phyloP scores from a whole-genome alignment of 176 grass and related monocot species.

The Miscanthus lutarioriparius region DNA sequence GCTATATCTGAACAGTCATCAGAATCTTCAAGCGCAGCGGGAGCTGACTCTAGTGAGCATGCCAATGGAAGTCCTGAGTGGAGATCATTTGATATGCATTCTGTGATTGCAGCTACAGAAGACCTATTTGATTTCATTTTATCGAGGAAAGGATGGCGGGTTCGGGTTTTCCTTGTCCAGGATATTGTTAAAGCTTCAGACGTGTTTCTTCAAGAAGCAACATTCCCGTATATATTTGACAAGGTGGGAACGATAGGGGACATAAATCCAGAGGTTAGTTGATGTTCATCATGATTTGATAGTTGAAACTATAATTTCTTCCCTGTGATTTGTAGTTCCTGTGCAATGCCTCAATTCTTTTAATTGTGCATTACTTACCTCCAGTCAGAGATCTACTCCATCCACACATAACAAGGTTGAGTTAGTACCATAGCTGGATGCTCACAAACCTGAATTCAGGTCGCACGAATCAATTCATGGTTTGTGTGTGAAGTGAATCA shows the following conservation, averaged over 20 bases:
- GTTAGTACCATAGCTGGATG: not conserved
- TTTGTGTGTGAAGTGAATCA: not conserved
- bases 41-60: slow-evolving; percentile 33
- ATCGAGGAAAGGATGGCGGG: slow-evolving; percentile 89
- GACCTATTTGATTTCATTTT: slow-evolving; percentile 87
- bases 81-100: slow-evolving; percentile 93
- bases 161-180: slow-evolving; percentile 90
- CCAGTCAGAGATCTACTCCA: not conserved
- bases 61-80: slow-evolving; percentile 37
- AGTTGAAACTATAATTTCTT: not conserved
- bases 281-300: not conserved
- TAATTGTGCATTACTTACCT: not conserved
- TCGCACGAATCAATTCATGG: not conserved
- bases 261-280: slow-evolving; percentile 66
- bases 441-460: not conserved
- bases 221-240: slow-evolving; percentile 62
- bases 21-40: slow-evolving; percentile 52
- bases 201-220: slow-evolving; percentile 75
- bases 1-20: slow-evolving; percentile 84
- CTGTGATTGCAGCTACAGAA: slow-evolving; percentile 90
- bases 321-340: not conserved
- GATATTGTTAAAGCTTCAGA: slow-evolving; percentile 82
- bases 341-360: not conserved
- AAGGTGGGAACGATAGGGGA: slow-evolving; percentile 38
- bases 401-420: not conserved